Evolutionary conservation across 2,329 filamentous ascomycete species (phyloP).

Genomic region (Calonectria ilicicola): DNA sequence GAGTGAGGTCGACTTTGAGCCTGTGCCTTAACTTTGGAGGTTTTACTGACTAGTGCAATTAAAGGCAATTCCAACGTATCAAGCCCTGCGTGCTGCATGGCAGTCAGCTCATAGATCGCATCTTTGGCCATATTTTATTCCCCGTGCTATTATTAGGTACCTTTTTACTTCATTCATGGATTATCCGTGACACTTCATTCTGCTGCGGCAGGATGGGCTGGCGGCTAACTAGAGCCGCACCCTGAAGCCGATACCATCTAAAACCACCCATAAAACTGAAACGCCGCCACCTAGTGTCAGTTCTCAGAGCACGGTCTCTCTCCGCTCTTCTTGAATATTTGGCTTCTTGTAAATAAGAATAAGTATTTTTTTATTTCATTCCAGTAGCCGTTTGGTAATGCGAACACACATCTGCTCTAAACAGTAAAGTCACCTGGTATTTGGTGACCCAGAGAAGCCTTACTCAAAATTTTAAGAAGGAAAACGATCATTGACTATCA

Average conservation of each 20-base stretch:
- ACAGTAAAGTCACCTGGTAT: background rate
- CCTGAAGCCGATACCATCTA: background rate
- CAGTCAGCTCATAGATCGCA: background rate
- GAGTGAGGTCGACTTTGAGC: too few relatives aligned
- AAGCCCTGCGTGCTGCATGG: background rate
- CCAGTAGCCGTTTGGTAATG: background rate
- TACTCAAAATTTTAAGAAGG: too few relatives aligned
- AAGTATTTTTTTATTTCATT: background rate
- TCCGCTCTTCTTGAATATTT: background rate
- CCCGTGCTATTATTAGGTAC: background rate
- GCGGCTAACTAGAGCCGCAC: background rate
- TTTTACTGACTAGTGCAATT: background rate
- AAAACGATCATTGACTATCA: too few relatives aligned
- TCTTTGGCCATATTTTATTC: background rate
- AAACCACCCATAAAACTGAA: background rate
- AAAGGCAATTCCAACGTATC: background rate
- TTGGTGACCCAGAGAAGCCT: background rate
- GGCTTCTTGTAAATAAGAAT: background rate
- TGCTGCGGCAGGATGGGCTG: background rate
- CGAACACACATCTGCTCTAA: background rate
- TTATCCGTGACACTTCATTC: background rate
- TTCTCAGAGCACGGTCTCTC: background rate
- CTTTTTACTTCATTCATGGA: background rate
- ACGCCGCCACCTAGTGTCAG: background rate
- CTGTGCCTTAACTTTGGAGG: background rate